Evolutionary conservation across 352 stramenopile genomes (phyloP).

Genomic region (Globisporangium nagaii): DNA sequence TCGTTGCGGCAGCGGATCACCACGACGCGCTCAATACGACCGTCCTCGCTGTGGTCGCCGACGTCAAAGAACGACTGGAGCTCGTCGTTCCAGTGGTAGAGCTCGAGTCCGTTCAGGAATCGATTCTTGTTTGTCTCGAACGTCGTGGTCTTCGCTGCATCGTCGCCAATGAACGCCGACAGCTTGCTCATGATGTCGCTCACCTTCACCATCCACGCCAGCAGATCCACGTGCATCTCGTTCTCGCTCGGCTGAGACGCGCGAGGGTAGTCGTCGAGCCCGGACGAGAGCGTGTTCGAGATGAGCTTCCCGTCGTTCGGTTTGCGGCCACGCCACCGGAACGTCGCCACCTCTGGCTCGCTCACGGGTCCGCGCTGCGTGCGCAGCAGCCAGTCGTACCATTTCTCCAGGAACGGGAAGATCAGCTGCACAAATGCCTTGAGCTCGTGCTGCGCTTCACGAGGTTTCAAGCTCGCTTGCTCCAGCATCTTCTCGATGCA

Average conservation of each 20-base stretch:
- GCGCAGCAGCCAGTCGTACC: constrained; percentile 73
- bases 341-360: constrained; percentile 24
- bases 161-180: constrained; percentile 25
- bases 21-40: constrained; percentile 58
- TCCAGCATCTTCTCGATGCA: constrained; percentile 74
- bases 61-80: constrained; percentile 74
- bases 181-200: constrained; percentile 53
- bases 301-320: constrained; percentile 74
- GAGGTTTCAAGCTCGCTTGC: constrained; percentile 8
- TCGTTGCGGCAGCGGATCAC: constrained; percentile 64
- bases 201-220: constrained; percentile 86
- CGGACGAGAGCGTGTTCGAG: constrained; percentile 89
- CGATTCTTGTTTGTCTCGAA: constrained; percentile 28
- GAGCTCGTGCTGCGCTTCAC: constrained; percentile 14
- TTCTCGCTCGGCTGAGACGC: constrained; percentile 58
- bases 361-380: constrained; percentile 48
- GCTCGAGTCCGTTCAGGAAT: constrained; percentile 42
- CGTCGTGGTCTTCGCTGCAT: constrained; percentile 10
- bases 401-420: constrained; percentile 69
- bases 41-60: constrained; percentile 71
- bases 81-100: constrained; percentile 68
- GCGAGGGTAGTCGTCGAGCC: constrained; percentile 91
- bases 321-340: constrained; percentile 80
- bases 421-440: constrained; percentile 36
- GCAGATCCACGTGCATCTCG: constrained; percentile 89